Evolutionary conservation across 176 grass and related monocot species (phyloP).

Genomic region (Carex cristatella): DNA sequence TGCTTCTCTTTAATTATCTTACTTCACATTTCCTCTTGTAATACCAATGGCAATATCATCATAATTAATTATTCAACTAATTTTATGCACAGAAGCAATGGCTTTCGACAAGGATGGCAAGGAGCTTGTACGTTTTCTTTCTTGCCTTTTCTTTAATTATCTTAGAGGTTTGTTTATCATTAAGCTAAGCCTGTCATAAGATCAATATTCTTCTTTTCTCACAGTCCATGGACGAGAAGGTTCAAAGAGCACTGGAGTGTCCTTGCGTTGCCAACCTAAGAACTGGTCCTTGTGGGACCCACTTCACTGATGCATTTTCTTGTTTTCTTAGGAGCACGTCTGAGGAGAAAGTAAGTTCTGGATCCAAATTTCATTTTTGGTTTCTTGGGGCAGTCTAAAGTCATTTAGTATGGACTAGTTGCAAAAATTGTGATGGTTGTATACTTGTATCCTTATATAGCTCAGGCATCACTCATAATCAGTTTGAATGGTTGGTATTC

Average conservation of each 20-base stretch:
- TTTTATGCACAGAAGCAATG: constrained; percentile 63
- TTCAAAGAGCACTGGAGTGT: constrained; percentile 81
- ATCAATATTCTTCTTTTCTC: constrained; percentile 26
- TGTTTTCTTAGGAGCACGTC: constrained; percentile 81
- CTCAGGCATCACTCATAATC: background rate
- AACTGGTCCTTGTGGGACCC: constrained; percentile 79
- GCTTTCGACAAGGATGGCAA: constrained; percentile 33
- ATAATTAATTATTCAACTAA: constrained; percentile 15
- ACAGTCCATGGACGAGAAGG: constrained; percentile 76
- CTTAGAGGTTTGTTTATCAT: too few species aligned
- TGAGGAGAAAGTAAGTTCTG: constrained; percentile 69
- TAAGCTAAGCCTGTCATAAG: background rate
- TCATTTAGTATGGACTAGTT: background rate
- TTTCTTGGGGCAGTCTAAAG: background rate
- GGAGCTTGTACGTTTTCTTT: constrained; percentile 38
- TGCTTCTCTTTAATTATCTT: background rate
- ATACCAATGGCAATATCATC: constrained; percentile 14
- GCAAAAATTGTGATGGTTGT: background rate
- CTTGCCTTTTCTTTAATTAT: constrained; percentile 19
- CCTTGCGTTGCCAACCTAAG: constrained; percentile 83
- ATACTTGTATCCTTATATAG: background rate
- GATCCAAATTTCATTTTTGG: background rate
- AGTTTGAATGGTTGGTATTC: too few species aligned
- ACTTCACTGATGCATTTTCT: constrained; percentile 74
- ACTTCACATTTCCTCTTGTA: background rate